Evolutionary conservation across 2,329 filamentous ascomycete genomes (phyloP).

Genomic region (Aspergillus oerlinghausenensis): DNA sequence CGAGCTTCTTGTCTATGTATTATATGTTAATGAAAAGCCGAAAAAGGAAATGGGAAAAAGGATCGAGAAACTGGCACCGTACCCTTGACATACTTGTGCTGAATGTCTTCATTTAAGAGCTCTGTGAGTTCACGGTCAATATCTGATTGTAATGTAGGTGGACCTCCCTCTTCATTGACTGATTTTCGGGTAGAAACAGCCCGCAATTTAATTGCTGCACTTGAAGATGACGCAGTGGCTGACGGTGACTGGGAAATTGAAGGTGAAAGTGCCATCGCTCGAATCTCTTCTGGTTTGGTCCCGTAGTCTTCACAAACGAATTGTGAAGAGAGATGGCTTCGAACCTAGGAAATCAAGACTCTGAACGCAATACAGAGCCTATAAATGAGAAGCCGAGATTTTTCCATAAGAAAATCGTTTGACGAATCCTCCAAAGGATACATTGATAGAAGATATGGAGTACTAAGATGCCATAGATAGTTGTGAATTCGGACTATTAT

Average conservation of each 20-base stretch:
- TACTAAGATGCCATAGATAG: not conserved
- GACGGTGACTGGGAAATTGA: constrained; percentile 36
- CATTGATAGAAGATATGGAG: not conserved
- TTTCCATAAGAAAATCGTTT: not conserved
- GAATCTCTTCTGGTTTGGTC: not conserved
- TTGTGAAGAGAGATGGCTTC: not conserved
- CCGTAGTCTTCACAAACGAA: not conserved
- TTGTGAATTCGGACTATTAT: constrained; percentile 24
- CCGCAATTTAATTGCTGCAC: constrained; percentile 31
- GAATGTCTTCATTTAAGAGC: constrained; percentile 75
- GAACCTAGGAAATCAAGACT: not conserved
- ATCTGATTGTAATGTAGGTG: constrained; percentile 13
- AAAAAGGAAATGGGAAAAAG: not conserved
- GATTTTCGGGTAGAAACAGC: constrained; percentile 30
- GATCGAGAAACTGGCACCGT: constrained; percentile 10
- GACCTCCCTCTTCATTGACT: constrained; percentile 13
- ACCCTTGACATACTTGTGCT: constrained; percentile 88
- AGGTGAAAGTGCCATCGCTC: constrained; percentile 42
- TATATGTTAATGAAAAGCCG: not conserved
- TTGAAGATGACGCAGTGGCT: constrained; percentile 27
- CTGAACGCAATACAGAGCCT: not conserved
- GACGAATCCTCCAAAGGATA: not conserved
- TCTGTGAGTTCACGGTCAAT: constrained; percentile 53
- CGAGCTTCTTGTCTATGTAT: constrained; percentile 72
- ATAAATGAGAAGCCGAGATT: not conserved